Evolutionary conservation across 2,329 filamentous ascomycete genomes (phyloP), one percentile per base, ranked within the genome.

Genomic region (Stagonosporopsis rhizophila): DNA sequence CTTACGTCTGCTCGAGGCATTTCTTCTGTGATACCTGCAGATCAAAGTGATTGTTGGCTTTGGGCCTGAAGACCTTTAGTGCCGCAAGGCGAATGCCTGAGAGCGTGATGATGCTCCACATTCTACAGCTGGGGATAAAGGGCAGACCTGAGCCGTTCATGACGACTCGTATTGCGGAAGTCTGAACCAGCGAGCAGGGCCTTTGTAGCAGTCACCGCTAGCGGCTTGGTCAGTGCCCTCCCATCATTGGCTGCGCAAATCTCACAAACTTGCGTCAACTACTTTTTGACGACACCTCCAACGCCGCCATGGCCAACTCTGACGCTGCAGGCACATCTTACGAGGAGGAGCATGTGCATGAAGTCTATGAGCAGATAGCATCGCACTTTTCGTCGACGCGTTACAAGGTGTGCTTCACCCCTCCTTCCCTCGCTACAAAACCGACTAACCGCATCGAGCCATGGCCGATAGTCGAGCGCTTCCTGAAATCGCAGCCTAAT

Each of bases 381-480:
- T 84, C 87, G 32, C 91, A 95, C 79, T 95, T 95, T 79, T 93
- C 90, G 12, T 86, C 89, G 15, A 94, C 91, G 20, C 85, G 86
- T 62, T 88, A 88, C 77, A 89, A 89, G 82, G 85, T 87, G 69
- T 70, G 73, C 66, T 64, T 73, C 64, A 46, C 40, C 52, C 44
- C 48, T 47, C 52, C 42, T 45, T 25, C 32, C 30, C 42, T 37
- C 35, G 35, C 56, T 46, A 47, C 53, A 37, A 28, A 32, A 17
- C 25, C 7, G 45, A 60, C 65, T 65, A 66, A 62, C 67, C 66
- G 32, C 28, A 59, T 56, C 8, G 14, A 89, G 86, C 92, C 95
- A 59, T 99, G 95, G 95, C 95, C 95, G 20, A 89, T 96, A 66
- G 90, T 98, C 52, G 86, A 92, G 60, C 81, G 81, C 32, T 98